Conservation (phyloP, 306 rosid genomes). For the Quercus suber region DNA sequence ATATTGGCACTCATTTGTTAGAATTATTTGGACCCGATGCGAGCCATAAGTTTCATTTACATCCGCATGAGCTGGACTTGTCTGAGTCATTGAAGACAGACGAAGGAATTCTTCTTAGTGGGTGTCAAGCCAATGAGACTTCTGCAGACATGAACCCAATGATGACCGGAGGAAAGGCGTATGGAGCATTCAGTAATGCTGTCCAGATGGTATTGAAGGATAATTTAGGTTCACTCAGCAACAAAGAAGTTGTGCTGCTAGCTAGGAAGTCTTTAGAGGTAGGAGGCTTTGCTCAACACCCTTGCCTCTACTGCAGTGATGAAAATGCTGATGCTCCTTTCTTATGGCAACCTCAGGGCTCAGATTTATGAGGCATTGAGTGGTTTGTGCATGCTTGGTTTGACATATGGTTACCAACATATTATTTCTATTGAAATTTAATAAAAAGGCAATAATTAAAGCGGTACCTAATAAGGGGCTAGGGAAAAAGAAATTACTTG, state of each 20-base stretch:
- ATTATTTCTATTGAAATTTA: too few species aligned
- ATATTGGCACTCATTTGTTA: constrained; percentile 61
- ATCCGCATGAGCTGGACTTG: constrained; percentile 26
- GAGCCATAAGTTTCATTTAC: constrained; percentile 53
- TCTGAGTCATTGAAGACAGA: constrained; percentile 36
- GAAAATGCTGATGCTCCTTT: constrained; percentile 33
- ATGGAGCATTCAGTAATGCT: constrained; percentile 38
- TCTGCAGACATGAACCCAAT: constrained; percentile 63
- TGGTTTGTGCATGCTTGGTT: too few species aligned
- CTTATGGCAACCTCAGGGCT: constrained; percentile 36
- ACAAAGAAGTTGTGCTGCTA: background rate
- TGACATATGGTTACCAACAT: too few species aligned
- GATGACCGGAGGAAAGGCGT: constrained; percentile 46
- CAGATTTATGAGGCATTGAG: constrained; percentile 1
- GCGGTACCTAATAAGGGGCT: too few species aligned
- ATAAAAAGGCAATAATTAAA: too few species aligned
- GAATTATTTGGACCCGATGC: constrained; percentile 62
- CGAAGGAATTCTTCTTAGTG: constrained; percentile 82
- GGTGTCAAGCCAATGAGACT: constrained; percentile 79
- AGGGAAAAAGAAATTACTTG: too few species aligned
- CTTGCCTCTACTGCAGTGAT: constrained; percentile 3
- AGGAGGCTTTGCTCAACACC: background rate
- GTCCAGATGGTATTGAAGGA: background rate
- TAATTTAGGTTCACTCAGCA: background rate
- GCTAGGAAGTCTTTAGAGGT: background rate